These are phyloP conservation scores for Acacia acuminata DNA, from an alignment of 306 rosid genomes.

Conservation along the genomic window DNA sequence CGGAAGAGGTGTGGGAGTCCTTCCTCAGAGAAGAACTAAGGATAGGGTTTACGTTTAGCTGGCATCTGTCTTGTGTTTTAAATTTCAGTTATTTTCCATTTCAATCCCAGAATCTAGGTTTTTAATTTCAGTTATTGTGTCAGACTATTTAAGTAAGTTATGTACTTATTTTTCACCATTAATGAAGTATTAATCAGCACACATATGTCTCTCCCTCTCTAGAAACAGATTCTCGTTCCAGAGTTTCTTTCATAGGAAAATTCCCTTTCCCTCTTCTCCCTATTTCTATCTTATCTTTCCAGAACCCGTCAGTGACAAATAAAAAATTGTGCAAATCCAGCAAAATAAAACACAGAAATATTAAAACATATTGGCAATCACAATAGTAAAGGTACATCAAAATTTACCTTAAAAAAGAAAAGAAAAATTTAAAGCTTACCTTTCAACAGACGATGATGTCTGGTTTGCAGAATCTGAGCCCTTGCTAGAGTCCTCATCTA, in stretches of 20 bases:
- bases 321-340: neutral
- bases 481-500: slow-evolving; percentile 65
- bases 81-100: neutral
- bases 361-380: slow-evolving; percentile 12
- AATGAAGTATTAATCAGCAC: neutral
- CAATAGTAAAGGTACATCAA: slow-evolving; percentile 23
- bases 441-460: slow-evolving; percentile 46
- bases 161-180: neutral
- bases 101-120: neutral
- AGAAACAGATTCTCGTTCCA: neutral
- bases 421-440: slow-evolving; percentile 40
- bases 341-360: neutral
- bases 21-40: neutral
- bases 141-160: neutral
- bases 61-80: neutral
- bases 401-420: slow-evolving; percentile 44
- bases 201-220: neutral
- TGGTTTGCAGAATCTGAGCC: slow-evolving; percentile 53
- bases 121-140: neutral
- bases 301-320: neutral
- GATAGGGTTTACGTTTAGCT: neutral
- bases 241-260: neutral
- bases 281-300: neutral
- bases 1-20: neutral
- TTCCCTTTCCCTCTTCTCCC: neutral